These are phyloP conservation scores for Puccinia polysora DNA, from an alignment of 1,284 basidiomycete species.

Conservation along the genomic window DNA sequence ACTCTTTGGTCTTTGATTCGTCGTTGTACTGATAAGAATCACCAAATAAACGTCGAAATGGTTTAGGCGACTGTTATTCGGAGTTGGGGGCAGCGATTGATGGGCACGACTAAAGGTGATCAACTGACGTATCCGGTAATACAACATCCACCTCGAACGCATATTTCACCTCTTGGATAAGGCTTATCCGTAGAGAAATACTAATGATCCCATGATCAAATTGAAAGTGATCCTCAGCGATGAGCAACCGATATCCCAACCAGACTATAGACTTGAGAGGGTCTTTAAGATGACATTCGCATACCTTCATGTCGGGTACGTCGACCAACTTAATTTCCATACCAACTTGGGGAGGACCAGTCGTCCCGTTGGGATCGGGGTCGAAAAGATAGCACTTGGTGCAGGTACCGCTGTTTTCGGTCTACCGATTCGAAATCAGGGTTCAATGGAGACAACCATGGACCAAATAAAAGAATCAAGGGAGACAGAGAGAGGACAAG, in stretches of 20 bases:
- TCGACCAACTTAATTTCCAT: constrained; percentile 81
- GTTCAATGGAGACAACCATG: constrained; percentile 2
- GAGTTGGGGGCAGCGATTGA: too few species aligned
- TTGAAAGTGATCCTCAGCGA: too few species aligned
- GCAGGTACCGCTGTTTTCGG: constrained; percentile 48
- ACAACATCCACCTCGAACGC: constrained; percentile 46
- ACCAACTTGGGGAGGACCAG: constrained; percentile 69
- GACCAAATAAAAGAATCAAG: constrained; percentile 16
- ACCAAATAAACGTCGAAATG: too few species aligned
- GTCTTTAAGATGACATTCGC: background rate
- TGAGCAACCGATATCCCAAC: too few species aligned
- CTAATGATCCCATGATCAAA: too few species aligned
- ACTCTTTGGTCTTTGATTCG: constrained; percentile 58
- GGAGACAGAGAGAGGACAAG: too few species aligned
- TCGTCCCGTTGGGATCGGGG: constrained; percentile 60
- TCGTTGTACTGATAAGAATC: constrained; percentile 58
- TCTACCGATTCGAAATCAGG: constrained; percentile 15
- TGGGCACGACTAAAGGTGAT: too few species aligned
- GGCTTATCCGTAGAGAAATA: constrained; percentile 86
- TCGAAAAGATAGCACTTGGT: constrained; percentile 46
- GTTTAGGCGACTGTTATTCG: too few species aligned
- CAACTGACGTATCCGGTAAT: constrained; percentile 20
- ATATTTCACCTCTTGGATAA: constrained; percentile 76
- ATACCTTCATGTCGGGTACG: constrained; percentile 56
- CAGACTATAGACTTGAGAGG: too few species aligned